phyloP scores from a whole-genome alignment of 768 basidiomycete species.

The Candolleomyces efflorescens region DNA sequence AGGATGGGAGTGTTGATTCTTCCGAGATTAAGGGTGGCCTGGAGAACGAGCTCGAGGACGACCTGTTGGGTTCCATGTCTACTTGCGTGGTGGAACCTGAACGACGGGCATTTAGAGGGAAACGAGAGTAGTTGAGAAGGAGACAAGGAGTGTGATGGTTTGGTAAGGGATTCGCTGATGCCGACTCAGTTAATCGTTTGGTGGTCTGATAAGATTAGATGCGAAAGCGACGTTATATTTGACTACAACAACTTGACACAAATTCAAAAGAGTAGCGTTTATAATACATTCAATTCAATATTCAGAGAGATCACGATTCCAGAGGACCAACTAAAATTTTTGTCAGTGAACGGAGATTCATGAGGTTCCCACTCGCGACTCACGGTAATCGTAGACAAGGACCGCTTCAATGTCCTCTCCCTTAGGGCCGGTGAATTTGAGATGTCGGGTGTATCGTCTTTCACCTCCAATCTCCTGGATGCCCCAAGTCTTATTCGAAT shows the following conservation, averaged over 20 bases:
- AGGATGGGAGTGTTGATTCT: not conserved
- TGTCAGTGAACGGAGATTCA: too few relatives aligned
- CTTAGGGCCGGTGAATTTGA: constrained; percentile 59
- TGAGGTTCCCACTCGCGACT: constrained; percentile 19
- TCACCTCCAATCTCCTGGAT: constrained; percentile 55
- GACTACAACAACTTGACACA: too few relatives aligned
- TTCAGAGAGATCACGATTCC: too few relatives aligned
- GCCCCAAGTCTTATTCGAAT: constrained; percentile 50
- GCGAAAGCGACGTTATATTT: too few relatives aligned
- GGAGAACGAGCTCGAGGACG: not conserved
- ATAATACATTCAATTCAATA: too few relatives aligned
- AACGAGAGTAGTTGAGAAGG: not conserved
- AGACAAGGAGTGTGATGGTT: too few relatives aligned
- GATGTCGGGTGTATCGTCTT: constrained; percentile 55
- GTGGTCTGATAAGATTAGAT: too few relatives aligned
- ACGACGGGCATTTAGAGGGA: too few relatives aligned
- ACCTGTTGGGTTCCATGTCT: not conserved
- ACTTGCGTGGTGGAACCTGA: not conserved
- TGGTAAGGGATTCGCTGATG: too few relatives aligned
- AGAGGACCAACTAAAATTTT: too few relatives aligned
- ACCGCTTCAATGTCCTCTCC: constrained; percentile 53
- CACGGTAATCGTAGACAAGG: constrained; percentile 68
- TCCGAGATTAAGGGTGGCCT: not conserved
- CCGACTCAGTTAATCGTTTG: too few relatives aligned
- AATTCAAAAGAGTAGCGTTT: too few relatives aligned